Conservation (phyloP, 495 filamentous ascomycete species). For the Xylaria sp. region DNA sequence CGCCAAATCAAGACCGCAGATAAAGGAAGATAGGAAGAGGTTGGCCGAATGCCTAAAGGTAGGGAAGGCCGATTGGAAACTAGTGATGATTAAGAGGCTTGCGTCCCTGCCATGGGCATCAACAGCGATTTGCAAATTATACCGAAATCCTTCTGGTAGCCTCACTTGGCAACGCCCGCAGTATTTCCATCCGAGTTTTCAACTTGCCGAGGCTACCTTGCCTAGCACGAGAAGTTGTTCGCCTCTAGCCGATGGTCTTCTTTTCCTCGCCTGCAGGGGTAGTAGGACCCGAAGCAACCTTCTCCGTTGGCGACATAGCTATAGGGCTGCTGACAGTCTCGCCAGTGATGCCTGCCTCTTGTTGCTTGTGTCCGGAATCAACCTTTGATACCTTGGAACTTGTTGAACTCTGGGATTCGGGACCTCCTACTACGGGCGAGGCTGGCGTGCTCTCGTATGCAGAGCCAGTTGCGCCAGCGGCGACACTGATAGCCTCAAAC, state of each 20-base stretch:
- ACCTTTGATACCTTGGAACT: slow-evolving; percentile 30
- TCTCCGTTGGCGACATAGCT: slow-evolving; percentile 38
- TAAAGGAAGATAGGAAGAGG: neutral
- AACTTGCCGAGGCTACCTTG: slow-evolving; percentile 6
- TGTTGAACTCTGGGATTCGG: slow-evolving; percentile 24
- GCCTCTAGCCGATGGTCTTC: slow-evolving; percentile 34
- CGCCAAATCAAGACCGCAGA: neutral
- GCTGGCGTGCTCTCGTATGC: slow-evolving; percentile 38
- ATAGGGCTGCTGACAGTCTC: slow-evolving; percentile 48
- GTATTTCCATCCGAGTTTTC: neutral
- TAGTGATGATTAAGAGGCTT: neutral
- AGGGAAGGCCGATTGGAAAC: neutral
- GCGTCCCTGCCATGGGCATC: no score
- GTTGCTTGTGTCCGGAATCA: slow-evolving; percentile 40
- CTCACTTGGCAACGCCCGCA: neutral
- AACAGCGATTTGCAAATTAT: neutral
- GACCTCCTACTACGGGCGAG: slow-evolving; percentile 30
- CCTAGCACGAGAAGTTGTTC: slow-evolving; percentile 6
- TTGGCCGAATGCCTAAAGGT: neutral
- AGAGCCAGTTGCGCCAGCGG: slow-evolving; percentile 48
- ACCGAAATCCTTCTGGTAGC: slow-evolving; percentile 7
- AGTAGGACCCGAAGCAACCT: slow-evolving; percentile 27
- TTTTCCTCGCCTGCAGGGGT: slow-evolving; percentile 34
- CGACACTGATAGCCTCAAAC: slow-evolving; percentile 71
- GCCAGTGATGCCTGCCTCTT: slow-evolving; percentile 48